These are phyloP conservation scores for Coniella lustricola DNA, from an alignment of 2,329 filamentous ascomycete species.

Conservation along the genomic window DNA sequence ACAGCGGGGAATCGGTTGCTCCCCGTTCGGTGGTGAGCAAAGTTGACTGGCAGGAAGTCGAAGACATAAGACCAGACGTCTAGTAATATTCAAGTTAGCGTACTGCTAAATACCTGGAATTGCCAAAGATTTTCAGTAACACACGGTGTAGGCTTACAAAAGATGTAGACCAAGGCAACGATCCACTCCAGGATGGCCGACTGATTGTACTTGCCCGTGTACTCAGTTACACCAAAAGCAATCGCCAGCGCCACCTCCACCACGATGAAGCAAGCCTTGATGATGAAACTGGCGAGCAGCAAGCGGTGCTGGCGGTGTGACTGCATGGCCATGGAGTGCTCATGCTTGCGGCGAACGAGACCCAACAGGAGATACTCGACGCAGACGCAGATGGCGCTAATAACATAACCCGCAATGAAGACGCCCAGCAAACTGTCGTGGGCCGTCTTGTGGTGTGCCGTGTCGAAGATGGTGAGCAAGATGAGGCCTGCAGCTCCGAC, in stretches of 20 bases:
- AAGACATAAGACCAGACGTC: constrained; percentile 8
- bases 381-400: constrained; percentile 78
- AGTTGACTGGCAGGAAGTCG: constrained; percentile 8
- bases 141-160: constrained; percentile 72
- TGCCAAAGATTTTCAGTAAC: constrained; percentile 28
- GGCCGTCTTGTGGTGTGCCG: constrained; percentile 49
- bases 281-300: constrained; percentile 68
- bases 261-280: constrained; percentile 74
- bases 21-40: background rate
- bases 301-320: constrained; percentile 63
- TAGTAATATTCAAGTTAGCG: background rate
- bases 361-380: constrained; percentile 47
- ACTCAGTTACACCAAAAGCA: constrained; percentile 56
- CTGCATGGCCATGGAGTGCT: constrained; percentile 69
- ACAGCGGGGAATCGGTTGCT: background rate
- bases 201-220: constrained; percentile 43
- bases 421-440: constrained; percentile 69
- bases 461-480: constrained; percentile 74
- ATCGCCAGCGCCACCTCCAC: constrained; percentile 64
- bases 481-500: constrained; percentile 70
- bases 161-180: constrained; percentile 72
- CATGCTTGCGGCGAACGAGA: background rate
- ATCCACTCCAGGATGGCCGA: constrained; percentile 70
- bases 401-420: constrained; percentile 74
- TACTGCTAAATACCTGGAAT: background rate